Evolutionary conservation across 352 stramenopile genomes (phyloP).

Genomic region (Globisporangium parvum): DNA sequence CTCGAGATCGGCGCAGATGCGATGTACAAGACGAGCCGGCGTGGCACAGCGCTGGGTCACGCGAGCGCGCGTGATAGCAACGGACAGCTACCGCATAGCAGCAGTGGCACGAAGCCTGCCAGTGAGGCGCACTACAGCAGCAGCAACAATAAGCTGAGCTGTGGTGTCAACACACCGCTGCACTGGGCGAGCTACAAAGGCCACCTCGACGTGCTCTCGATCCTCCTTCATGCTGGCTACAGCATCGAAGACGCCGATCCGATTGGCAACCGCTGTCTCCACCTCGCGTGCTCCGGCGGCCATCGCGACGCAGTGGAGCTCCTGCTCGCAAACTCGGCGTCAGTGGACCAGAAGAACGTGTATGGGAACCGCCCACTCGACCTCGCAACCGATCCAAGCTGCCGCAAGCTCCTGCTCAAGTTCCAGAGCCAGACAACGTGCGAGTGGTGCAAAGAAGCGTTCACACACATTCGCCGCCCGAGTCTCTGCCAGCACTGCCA

Average conservation of each 20-base stretch:
- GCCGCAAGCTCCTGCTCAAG: slow-evolving; percentile 54
- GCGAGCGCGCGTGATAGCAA: neutral
- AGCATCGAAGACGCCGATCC: slow-evolving; percentile 56
- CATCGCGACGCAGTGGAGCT: slow-evolving; percentile 64
- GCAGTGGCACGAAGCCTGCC: slow-evolving; percentile 5
- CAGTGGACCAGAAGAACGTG: slow-evolving; percentile 50
- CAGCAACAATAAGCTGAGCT: slow-evolving; percentile 14
- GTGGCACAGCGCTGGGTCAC: slow-evolving; percentile 6
- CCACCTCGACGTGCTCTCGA: slow-evolving; percentile 52
- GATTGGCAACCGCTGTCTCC: slow-evolving; percentile 65
- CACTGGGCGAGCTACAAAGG: slow-evolving; percentile 87
- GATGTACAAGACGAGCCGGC: slow-evolving; percentile 58
- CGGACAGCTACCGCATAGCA: neutral
- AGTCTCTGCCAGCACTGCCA: slow-evolving; percentile 79
- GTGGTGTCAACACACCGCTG: slow-evolving; percentile 60
- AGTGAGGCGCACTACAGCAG: slow-evolving; percentile 4
- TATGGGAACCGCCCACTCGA: slow-evolving; percentile 76
- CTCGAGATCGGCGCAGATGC: slow-evolving; percentile 60
- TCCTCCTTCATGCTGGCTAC: slow-evolving; percentile 67
- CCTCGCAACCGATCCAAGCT: slow-evolving; percentile 51
- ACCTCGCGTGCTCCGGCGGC: slow-evolving; percentile 68
- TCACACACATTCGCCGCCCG: slow-evolving; percentile 51
- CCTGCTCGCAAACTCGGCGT: slow-evolving; percentile 56
- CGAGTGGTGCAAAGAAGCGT: slow-evolving; percentile 75
- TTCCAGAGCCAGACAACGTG: slow-evolving; percentile 55